These are phyloP conservation scores for Cryptococcus hybrid DNA, from an alignment of 1,284 basidiomycete species.

Conservation along the genomic window DNA sequence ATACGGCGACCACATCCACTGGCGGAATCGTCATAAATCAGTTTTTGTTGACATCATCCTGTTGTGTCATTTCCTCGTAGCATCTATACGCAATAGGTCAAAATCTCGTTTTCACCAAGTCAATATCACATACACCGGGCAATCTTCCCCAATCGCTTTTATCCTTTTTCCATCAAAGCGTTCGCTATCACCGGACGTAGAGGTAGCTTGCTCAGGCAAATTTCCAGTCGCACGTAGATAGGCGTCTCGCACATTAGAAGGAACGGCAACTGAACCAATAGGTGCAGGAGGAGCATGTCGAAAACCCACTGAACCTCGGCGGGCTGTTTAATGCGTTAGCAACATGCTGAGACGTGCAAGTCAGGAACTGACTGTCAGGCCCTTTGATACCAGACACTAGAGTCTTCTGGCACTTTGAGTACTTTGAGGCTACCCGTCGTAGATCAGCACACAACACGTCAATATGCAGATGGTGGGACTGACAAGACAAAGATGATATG, in stretches of 20 bases:
- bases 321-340: constrained; percentile 10
- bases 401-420: constrained; percentile 26
- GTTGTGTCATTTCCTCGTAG: constrained; percentile 35
- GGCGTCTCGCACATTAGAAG: constrained; percentile 15
- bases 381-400: constrained; percentile 34
- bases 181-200: not conserved
- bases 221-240: constrained; percentile 26
- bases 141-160: constrained; percentile 34
- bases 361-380: constrained; percentile 23
- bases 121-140: constrained; percentile 31
- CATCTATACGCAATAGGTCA: constrained; percentile 20
- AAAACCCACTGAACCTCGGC: constrained; percentile 20
- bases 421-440: constrained; percentile 30
- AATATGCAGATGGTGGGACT: constrained; percentile 2
- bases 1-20: constrained; percentile 36
- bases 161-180: constrained; percentile 8
- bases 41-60: constrained; percentile 17
- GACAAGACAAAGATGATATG: constrained; percentile 45
- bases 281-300: constrained; percentile 19
- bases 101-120: not conserved
- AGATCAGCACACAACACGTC: not conserved
- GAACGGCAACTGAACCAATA: constrained; percentile 16
- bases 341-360: not conserved
- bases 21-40: constrained; percentile 29
- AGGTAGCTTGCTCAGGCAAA: constrained; percentile 5